Percentiles rank a stretch among this genome's conserved stretches.
phyloP scores from a whole-genome alignment of 2,329 filamentous ascomycete genomes.

The Talaromyces sp. region DNA sequence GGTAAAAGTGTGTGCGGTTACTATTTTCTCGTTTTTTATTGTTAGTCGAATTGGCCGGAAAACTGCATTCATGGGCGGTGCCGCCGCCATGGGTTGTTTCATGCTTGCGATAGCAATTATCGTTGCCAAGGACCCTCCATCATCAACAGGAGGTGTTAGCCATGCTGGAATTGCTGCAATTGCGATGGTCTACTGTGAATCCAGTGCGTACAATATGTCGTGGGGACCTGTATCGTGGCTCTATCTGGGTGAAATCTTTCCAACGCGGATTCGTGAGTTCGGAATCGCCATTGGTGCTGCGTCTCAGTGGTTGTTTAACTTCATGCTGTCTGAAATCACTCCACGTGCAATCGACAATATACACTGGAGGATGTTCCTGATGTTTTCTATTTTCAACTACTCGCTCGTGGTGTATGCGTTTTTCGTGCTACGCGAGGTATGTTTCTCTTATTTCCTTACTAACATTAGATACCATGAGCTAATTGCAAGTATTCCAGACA shows the following conservation, averaged over 20 bases:
- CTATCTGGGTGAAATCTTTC: conserved; percentile 19
- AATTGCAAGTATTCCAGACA: background rate
- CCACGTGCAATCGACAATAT: conserved; percentile 34
- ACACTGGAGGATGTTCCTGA: conserved; percentile 40
- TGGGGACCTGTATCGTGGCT: conserved; percentile 19
- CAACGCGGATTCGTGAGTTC: conserved; percentile 17
- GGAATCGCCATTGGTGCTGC: conserved; percentile 17
- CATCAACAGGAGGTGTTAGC: conserved; percentile 24
- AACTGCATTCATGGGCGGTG: conserved; percentile 43
- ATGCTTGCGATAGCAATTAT: conserved; percentile 49
- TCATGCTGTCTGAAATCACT: conserved; percentile 18
- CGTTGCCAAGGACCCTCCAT: conserved; percentile 38
- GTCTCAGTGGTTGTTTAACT: conserved; percentile 20
- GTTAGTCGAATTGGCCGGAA: conserved; percentile 47
- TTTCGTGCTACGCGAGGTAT: background rate
- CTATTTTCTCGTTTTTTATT: conserved; percentile 45
- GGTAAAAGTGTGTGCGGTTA: conserved; percentile 46
- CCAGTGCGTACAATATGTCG: conserved; percentile 16
- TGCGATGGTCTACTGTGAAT: conserved; percentile 38
- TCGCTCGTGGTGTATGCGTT: background rate
- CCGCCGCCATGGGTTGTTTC: conserved; percentile 45
- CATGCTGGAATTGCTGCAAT: conserved; percentile 39
- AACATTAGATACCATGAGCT: background rate
- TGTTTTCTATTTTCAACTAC: conserved; percentile 39
- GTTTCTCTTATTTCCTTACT: background rate